Evolutionary conservation across 2,329 filamentous ascomycete genomes (phyloP), one percentile per base, ranked within the genome.

Genomic region (Xylaria multiplex): DNA sequence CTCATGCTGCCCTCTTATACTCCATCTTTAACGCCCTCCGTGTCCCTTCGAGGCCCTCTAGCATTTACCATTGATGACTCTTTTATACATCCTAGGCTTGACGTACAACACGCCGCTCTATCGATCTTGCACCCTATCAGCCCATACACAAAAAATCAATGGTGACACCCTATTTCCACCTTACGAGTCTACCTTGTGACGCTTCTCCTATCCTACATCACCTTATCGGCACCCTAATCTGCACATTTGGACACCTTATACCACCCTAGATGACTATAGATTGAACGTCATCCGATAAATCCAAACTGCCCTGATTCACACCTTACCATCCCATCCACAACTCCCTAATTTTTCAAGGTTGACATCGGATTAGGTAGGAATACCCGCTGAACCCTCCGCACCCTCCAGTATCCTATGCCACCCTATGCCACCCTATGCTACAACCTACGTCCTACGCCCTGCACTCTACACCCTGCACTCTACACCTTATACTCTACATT

Each of bases 161-260:
- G 48, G 9, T 49, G 9, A 16, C 59, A 55, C 50, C 50, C 42
- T 55, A 55, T 30, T 13, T 52, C 42, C 59, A 49, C 59, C 53
- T 40, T 45, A 35, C 24, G 6, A 19, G 40, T 52, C 19, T 46
- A 58, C 55, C 49, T 49, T 54, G 43, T 59, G 62, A 59, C 61
- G 61, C 11, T 27, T 42, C 11, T 24, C 2, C 13, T 9, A 19
- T 9, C 42, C n/a, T 35, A 57, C 24, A 2, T 11, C 11, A 35
- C 16, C 40, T 37, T 11, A 37, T 37, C 35, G 35, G 35, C 35
- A 13, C 35, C 35, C 6, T 37, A 37, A 9, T 37, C 11, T 37
- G 35, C 35, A 37, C 35, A 9, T 37, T 37, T 37, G 8, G 11
- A 37, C 35, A 37, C 27, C 42, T n/a, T 35, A 57, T 37, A 3